Evolutionary conservation across 441 rosid genomes (phyloP).

Genomic region (Euphorbia schlechtendalii): DNA sequence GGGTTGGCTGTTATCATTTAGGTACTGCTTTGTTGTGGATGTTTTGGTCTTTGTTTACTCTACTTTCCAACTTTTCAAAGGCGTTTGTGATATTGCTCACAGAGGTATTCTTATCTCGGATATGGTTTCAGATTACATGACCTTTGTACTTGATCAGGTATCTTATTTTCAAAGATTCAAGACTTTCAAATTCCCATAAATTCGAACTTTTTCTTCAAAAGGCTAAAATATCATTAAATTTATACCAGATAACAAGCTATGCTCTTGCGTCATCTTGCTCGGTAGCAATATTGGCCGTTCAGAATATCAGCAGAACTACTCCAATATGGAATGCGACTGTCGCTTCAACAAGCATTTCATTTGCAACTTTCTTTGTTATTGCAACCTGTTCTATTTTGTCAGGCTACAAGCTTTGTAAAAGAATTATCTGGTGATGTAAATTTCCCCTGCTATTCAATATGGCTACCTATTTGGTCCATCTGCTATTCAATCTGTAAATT

Average conservation of each 20-base stretch:
- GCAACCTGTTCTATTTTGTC: conserved; percentile 41
- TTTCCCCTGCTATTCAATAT: background rate
- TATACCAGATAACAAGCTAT: conserved; percentile 46
- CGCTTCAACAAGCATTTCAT: conserved; percentile 39
- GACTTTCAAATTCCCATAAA: background rate
- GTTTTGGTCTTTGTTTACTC: conserved; percentile 45
- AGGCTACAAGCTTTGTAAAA: conserved; percentile 77
- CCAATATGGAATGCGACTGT: conserved; percentile 38
- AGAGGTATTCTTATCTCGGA: conserved; percentile 60
- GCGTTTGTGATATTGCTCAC: conserved; percentile 50
- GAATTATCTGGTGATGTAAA: conserved; percentile 51
- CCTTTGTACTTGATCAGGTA: conserved; percentile 70
- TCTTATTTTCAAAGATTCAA: background rate
- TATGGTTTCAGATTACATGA: conserved; percentile 46
- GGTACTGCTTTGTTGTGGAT: conserved; percentile 55
- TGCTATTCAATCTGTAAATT: no score
- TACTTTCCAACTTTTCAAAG: conserved; percentile 63
- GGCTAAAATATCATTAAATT: conserved; percentile 11
- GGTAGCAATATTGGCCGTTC: conserved; percentile 36
- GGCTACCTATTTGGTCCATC: no score
- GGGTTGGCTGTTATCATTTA: conserved; percentile 16
- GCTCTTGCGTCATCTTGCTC: conserved; percentile 64
- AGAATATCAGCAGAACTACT: conserved; percentile 18
- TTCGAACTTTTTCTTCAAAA: background rate
- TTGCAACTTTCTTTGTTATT: conserved; percentile 36